These are phyloP conservation scores for Phytopythium mirpurense DNA, from an alignment of 352 stramenopile species.

Conservation along the genomic window DNA sequence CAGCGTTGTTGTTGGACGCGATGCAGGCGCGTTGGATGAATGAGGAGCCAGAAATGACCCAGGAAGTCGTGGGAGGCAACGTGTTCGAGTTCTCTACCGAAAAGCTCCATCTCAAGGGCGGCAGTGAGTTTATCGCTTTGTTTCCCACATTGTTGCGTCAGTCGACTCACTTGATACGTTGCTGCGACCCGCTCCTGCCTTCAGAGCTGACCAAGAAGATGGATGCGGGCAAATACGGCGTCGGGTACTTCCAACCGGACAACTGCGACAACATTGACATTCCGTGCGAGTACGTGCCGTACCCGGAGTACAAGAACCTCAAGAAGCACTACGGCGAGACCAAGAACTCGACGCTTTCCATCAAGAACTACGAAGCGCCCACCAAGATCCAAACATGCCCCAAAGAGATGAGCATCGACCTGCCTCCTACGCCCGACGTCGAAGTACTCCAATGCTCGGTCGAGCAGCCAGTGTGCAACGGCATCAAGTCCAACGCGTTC, in stretches of 20 bases:
- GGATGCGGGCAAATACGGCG: constrained; percentile 61
- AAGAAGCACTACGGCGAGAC: constrained; percentile 70
- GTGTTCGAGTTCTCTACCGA: constrained; percentile 81
- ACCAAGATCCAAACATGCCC: constrained; percentile 37
- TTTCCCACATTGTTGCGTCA: too few relatives aligned
- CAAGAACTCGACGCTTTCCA: constrained; percentile 42
- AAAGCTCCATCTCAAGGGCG: constrained; percentile 44
- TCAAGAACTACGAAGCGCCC: constrained; percentile 30
- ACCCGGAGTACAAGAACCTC: constrained; percentile 69
- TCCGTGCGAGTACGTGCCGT: constrained; percentile 51
- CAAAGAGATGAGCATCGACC: constrained; percentile 20
- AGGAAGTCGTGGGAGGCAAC: constrained; percentile 73
- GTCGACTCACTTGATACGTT: constrained; percentile 6
- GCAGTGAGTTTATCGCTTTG: too few relatives aligned
- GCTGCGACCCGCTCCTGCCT: too few relatives aligned
- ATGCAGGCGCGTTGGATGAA: constrained; percentile 89
- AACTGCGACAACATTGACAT: constrained; percentile 55
- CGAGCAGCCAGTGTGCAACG: constrained; percentile 50
- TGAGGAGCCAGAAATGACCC: constrained; percentile 64
- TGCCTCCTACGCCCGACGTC: constrained; percentile 33
- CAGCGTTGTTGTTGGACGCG: too few relatives aligned
- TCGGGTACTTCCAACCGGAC: constrained; percentile 68
- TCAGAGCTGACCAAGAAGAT: constrained; percentile 34
- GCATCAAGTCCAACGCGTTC: constrained; percentile 46
- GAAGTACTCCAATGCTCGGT: constrained; percentile 36